Evolutionary conservation across 2,329 filamentous ascomycete species (phyloP).

Genomic region (Monilinia aucupariae): DNA sequence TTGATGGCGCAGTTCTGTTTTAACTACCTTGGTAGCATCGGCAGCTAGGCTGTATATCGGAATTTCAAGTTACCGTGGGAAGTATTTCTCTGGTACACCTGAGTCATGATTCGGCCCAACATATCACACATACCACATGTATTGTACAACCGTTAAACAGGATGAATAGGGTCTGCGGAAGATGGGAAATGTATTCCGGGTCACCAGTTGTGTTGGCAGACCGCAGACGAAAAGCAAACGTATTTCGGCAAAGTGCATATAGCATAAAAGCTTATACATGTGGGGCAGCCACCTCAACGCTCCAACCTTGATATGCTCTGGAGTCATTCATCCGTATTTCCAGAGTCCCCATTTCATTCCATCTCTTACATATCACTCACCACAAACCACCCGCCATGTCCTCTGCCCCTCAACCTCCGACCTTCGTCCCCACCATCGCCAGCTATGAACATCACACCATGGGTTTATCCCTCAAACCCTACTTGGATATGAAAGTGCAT

Average conservation of each 20-base stretch:
- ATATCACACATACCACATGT: too few relatives aligned
- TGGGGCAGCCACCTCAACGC: too few relatives aligned
- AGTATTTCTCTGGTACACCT: background rate
- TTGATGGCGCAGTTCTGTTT: background rate
- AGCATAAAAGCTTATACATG: background rate
- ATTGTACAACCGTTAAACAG: background rate
- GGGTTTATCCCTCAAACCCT: background rate
- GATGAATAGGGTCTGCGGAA: background rate
- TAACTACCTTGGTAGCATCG: background rate
- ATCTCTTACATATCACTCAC: background rate
- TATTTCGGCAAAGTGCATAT: background rate
- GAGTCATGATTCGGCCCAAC: background rate
- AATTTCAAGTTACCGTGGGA: background rate
- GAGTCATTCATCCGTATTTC: background rate
- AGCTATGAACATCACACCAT: background rate
- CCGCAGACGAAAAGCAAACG: background rate
- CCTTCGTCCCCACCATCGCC: background rate
- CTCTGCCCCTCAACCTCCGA: background rate
- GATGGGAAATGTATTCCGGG: background rate
- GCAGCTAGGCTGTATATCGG: background rate
- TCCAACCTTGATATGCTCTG: too few relatives aligned
- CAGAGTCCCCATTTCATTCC: background rate
- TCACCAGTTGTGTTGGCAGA: background rate
- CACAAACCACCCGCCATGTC: background rate
- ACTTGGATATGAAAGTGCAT: constrained; percentile 1